Base-by-base conservation (phyloP, 352 stramenopile genomes). In the Globisporangium splendens region DNA sequence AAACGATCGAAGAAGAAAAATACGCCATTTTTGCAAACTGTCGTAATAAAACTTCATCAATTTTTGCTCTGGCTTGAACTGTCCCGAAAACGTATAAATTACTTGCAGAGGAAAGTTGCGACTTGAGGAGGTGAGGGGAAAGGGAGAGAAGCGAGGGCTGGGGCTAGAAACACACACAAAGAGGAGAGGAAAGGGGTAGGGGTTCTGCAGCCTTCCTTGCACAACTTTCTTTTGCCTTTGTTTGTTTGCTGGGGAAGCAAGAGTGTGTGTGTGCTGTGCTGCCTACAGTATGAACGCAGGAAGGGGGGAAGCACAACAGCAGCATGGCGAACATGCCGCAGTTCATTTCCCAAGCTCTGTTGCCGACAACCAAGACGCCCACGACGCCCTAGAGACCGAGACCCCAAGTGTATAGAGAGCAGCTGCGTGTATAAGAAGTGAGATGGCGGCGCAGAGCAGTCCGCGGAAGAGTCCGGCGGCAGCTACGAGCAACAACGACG, bases 371-470 rank as follows among this genome's bases (percentile, higher is more conserved):
- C 13, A 17, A 17, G 39, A 44, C 39, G 39, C 17, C 39, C 39
- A 44, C 17, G 39, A 44, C 39, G 28, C 28, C 28, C 28, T 3
- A 6, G 28, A 35, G 28, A 35, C 28, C 28, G 3, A 4, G 3
- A 0, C 3, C 28, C 28, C 28, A 35, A n/a, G 7, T 5, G 24
- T 31, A 10, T 43, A 43, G 38, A 3, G 39, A 44, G 39, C 28
- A 8, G 28, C 28, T 35, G 28, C 24, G 24, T 31, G 8, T 35
- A 35, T 11, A 10, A 11, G 28, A 44, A 56, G 39, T 3, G 38
- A 18, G 33, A 68, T 77, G 60, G 48, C 65, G n/a, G 56, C 65
- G 21, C 68, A 71, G 22, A 73, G 62, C 44, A 77, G 71, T 56
- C 66, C 71, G 8, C 41, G 62, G 13, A 22, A 67, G 15, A 54